phyloP scores from a whole-genome alignment of 2,329 filamentous ascomycete species.

The Epichloe sp. region DNA sequence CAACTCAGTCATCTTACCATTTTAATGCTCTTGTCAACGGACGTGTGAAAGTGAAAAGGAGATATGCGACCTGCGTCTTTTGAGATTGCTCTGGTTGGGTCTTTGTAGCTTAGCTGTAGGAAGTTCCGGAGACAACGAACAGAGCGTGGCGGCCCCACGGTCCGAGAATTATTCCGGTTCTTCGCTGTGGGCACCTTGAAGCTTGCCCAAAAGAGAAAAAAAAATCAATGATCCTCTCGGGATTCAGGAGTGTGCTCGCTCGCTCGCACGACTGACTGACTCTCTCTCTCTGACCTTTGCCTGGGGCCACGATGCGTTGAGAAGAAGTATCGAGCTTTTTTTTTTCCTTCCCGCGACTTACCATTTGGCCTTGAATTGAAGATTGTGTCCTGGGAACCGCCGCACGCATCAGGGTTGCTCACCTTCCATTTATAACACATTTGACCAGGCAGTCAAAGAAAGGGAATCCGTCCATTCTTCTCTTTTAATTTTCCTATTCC shows the following conservation, averaged over 20 bases:
- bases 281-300: background rate
- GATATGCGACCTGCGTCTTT: conserved; percentile 19
- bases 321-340: conserved; percentile 5
- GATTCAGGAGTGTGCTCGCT: background rate
- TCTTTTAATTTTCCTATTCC: background rate
- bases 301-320: background rate
- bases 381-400: background rate
- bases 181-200: background rate
- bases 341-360: conserved; percentile 4
- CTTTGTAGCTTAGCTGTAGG: background rate
- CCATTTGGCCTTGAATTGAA: background rate
- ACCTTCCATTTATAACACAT: too few relatives aligned
- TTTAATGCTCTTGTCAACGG: conserved; percentile 28
- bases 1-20: conserved; percentile 34
- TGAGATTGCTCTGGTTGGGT: conserved; percentile 1
- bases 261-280: conserved; percentile 7
- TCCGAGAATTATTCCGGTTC: conserved; percentile 2
- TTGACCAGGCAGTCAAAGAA: background rate
- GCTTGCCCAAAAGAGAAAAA: background rate
- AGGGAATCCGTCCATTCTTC: background rate
- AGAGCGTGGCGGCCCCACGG: background rate
- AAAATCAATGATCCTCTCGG: background rate
- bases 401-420: background rate
- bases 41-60: conserved; percentile 9
- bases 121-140: background rate